Percentiles rank a stretch among this genome's conserved stretches.
phyloP scores from a whole-genome alignment of 2,329 filamentous ascomycete species.

The Colletotrichum tofieldiae region DNA sequence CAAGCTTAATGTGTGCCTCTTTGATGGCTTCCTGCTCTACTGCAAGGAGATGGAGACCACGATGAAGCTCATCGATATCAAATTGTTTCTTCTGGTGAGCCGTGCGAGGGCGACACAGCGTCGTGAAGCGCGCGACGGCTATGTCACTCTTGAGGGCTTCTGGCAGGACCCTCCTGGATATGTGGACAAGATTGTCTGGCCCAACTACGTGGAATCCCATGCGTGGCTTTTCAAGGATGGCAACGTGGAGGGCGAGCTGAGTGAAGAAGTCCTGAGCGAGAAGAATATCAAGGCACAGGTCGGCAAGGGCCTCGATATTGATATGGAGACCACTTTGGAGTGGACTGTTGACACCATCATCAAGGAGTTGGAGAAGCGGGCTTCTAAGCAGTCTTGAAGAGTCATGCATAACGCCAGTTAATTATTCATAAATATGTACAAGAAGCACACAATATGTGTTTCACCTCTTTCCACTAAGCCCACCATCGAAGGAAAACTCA shows the following conservation, averaged over 20 bases:
- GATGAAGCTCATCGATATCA: slow-evolving; percentile 77
- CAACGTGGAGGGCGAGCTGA: slow-evolving; percentile 74
- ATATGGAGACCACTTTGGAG: slow-evolving; percentile 74
- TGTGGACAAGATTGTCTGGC: slow-evolving; percentile 96
- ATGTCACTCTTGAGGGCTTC: slow-evolving; percentile 89
- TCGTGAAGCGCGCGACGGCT: slow-evolving; percentile 79
- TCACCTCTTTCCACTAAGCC: neutral
- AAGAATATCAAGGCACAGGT: slow-evolving; percentile 66
- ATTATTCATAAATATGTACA: neutral
- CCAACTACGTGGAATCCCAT: slow-evolving; percentile 89
- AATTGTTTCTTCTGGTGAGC: slow-evolving; percentile 82
- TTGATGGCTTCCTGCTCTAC: slow-evolving; percentile 93
- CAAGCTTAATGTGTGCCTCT: slow-evolving; percentile 73
- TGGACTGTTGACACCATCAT: slow-evolving; percentile 80
- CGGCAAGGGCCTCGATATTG: slow-evolving; percentile 63
- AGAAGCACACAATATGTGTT: neutral
- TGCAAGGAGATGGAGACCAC: slow-evolving; percentile 69
- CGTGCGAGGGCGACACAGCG: slow-evolving; percentile 75
- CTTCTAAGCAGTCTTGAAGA: neutral
- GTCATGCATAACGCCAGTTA: neutral
- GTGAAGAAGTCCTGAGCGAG: slow-evolving; percentile 60
- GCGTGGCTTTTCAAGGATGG: slow-evolving; percentile 82
- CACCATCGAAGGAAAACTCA: neutral
- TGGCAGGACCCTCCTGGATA: slow-evolving; percentile 97
- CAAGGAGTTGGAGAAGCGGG: slow-evolving; percentile 55